These are phyloP conservation scores for Corylus avellana DNA, from an alignment of 306 rosid genomes.

Conservation along the genomic window DNA sequence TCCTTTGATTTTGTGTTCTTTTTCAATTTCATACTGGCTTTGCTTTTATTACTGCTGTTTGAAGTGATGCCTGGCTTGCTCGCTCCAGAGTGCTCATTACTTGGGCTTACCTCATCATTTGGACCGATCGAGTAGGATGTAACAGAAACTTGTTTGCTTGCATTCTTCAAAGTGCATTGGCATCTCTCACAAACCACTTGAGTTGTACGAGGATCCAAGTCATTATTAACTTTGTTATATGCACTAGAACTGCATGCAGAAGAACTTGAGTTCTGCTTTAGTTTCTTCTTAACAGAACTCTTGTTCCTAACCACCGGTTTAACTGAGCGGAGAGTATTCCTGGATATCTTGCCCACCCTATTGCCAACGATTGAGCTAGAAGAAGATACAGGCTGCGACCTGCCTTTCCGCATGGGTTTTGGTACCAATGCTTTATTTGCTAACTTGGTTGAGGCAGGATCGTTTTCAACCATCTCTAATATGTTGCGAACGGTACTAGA, in stretches of 20 bases:
- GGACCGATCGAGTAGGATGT: slow-evolving; percentile 33
- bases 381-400: slow-evolving; percentile 60
- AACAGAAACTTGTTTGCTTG: slow-evolving; percentile 37
- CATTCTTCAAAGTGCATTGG: slow-evolving; percentile 57
- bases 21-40: slow-evolving; percentile 44
- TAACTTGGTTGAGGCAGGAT: slow-evolving; percentile 48
- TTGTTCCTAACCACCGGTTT: slow-evolving; percentile 73
- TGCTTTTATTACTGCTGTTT: slow-evolving; percentile 40
- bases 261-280: slow-evolving; percentile 56
- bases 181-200: slow-evolving; percentile 81
- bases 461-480: slow-evolving; percentile 39
- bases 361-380: slow-evolving; percentile 50
- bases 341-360: slow-evolving; percentile 57
- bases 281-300: slow-evolving; percentile 65
- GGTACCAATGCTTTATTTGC: slow-evolving; percentile 47
- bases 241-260: slow-evolving; percentile 38
- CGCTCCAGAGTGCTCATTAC: slow-evolving; percentile 34
- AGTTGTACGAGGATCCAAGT: slow-evolving; percentile 46
- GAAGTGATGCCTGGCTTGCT: slow-evolving; percentile 42
- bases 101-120: slow-evolving; percentile 40
- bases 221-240: slow-evolving; percentile 42
- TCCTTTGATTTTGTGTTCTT: slow-evolving; percentile 57
- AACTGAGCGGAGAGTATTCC: slow-evolving; percentile 51
- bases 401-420: slow-evolving; percentile 61
- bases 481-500: slow-evolving; percentile 32